Conservation (phyloP, 441 rosid species). For the Corymbia calophylla region DNA sequence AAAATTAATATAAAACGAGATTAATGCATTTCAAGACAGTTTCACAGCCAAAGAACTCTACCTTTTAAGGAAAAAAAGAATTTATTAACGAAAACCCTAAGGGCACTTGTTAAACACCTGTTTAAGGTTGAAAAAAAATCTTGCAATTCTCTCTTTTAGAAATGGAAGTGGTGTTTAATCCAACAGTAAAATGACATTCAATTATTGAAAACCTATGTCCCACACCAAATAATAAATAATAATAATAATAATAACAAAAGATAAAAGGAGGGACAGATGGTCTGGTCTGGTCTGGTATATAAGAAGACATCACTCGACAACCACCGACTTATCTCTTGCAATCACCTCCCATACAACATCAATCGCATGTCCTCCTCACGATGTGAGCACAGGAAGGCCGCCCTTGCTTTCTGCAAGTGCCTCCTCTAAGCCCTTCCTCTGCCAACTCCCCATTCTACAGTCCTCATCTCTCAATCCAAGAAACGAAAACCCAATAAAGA, state of each 20-base stretch:
- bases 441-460: not conserved
- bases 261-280: not conserved
- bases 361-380: not conserved
- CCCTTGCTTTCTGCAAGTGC: not conserved
- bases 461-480: not conserved
- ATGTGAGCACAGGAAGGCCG: not conserved
- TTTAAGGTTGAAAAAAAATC: not conserved
- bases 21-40: not conserved
- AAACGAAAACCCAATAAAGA: not conserved
- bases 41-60: not conserved
- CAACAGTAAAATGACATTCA: not conserved
- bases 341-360: too few species aligned
- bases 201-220: not conserved
- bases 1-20: not conserved
- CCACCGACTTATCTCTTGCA: not conserved
- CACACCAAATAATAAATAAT: not conserved
- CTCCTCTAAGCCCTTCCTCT: not conserved
- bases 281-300: not conserved
- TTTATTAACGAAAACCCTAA: not conserved
- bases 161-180: not conserved
- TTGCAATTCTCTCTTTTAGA: not conserved
- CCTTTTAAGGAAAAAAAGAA: too few species aligned
- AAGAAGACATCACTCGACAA: not conserved
- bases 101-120: not conserved
- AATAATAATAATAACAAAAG: not conserved